Base-by-base conservation (phyloP, 352 stramenopile species). In the Phytophthora ohioensis region DNA sequence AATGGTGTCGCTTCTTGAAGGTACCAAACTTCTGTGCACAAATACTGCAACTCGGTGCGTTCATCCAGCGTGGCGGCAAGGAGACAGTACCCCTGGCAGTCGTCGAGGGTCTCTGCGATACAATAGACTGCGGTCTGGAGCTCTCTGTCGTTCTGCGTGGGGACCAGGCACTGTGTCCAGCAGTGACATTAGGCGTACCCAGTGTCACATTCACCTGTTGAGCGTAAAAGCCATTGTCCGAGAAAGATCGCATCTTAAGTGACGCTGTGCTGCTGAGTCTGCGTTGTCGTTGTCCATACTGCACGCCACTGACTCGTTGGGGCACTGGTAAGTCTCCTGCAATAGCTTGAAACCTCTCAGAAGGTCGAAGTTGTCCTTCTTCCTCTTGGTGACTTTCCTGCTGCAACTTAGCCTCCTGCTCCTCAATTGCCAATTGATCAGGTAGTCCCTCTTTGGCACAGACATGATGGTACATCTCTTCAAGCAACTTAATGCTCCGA, bases 401-500 rank as follows among this genome's bases (percentile, higher is more conserved):
- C 32, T 76, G 65, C 36, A 63, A 1, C 43, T 69, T 68, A 7
- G 41, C 56, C 36, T 87, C 81, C 41, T 85, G 72, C 11, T 84
- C 76, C 32, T 81, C 82, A n/a, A 91, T 58, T 5, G 87, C 78
- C 30, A 78, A 13, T 15, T 80, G 73, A 57, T 91, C 84, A 15
- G 82, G 75, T 32, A 90, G 75, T 2, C 85, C 84, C 35, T 82
- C 73, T 54, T 92, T 91, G 32, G 87, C 74, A 59, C 85, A 93
- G 35, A 96, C 87, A 60, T 96, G 89, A 58, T 91, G 84, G 57
- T 92, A 92, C 89, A 96, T 96, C 43, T 96, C 89, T 57, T 96
- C 89, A 0, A 96, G 71, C 36, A 96, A 67, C 13, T 89, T 86
- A 36, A 95, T 47, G n/a, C 84, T 92, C 32, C 85, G 83, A 55